Percentiles rank a stretch among this genome's conserved stretches.
Evolutionary conservation across 2,329 filamentous ascomycete genomes (phyloP).

Genomic region (Pseudocercospora cruenta): DNA sequence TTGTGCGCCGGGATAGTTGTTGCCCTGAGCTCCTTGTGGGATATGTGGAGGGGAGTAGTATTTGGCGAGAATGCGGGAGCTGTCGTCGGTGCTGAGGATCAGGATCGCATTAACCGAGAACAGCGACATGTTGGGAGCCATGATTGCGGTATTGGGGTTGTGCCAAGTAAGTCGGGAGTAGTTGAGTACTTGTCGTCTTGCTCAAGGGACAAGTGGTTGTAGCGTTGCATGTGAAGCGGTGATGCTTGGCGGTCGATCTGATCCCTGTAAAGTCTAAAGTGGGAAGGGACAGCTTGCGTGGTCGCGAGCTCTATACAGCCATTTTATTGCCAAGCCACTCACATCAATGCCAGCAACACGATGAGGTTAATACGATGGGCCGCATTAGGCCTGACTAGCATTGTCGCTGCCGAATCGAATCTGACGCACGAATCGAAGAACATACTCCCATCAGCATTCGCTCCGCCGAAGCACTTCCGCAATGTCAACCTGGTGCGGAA

Average conservation of each 20-base stretch:
- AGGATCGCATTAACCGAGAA: slow-evolving; percentile 59
- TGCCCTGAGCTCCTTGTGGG: slow-evolving; percentile 60
- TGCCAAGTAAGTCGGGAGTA: neutral
- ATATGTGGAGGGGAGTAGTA: slow-evolving; percentile 78
- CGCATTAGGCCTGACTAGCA: slow-evolving; percentile 55
- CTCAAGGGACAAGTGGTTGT: slow-evolving; percentile 5
- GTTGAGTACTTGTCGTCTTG: neutral
- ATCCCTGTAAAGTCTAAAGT: neutral
- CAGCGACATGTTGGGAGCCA: slow-evolving; percentile 58
- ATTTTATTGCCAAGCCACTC: neutral
- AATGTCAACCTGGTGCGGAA: slow-evolving; percentile 89
- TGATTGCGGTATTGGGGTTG: no score
- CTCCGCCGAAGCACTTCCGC: slow-evolving; percentile 87
- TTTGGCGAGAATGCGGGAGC: slow-evolving; percentile 88
- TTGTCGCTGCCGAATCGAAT: slow-evolving; percentile 61
- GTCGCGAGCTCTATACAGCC: neutral
- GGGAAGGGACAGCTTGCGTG: slow-evolving; percentile 17
- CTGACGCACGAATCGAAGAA: slow-evolving; percentile 56
- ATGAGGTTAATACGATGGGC: slow-evolving; percentile 39
- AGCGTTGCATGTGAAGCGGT: slow-evolving; percentile 8
- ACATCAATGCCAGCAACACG: slow-evolving; percentile 24
- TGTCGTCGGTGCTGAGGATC: slow-evolving; percentile 73
- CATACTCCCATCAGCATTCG: slow-evolving; percentile 63
- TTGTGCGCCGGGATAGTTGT: slow-evolving; percentile 67
- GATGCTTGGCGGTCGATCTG: neutral